Base-by-base conservation (phyloP, 192 early-diverging fungal species). In the Entomortierella chlamydospora region DNA sequence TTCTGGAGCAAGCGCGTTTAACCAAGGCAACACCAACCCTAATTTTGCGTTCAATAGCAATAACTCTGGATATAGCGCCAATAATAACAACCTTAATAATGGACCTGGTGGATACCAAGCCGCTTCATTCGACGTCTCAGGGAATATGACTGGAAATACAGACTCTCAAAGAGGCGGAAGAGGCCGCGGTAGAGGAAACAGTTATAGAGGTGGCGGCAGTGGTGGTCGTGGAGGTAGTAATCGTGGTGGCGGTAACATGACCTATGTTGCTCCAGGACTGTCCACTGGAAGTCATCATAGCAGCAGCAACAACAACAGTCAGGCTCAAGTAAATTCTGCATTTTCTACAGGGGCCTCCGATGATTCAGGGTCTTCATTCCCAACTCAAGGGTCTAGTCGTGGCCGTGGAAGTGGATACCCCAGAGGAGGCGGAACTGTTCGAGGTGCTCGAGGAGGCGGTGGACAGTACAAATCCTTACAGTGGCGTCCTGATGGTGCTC, bases 231-330 rank as follows among this genome's bases (percentile, higher is more conserved):
- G 72, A 6, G 59, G 52, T 1, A 18, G 69, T 8, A 49, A 52
- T 39, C 37, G 69, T 11, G 69, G 69, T 45, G 49, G 69, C 26
- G 29, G 39, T 1, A 74, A 74, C 58, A 74, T 61, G 72, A 74
- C 72, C 2, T 74, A 74, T 43, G 28, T 74, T 9, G 71, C 71
- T 0, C 71, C 71, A 25, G 63, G 71, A 12, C 39, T 73, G 22
- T 42, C 31, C 12, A 54, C 52, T 4, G 47, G 51, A 15, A 43
- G 34, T 37, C 34, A 37, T 37, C 34, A 37, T 10, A 10, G 34
- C 10, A 37, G n/a, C n/a, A 72, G 7, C 22, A 45, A 13, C 55
- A 64, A 17, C 43, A 57, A 5, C n/a, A n/a, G n/a, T n/a, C n/a
- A n/a, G n/a, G 29, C 47, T 20, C 70, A 47, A 26, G 28, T 26